These are phyloP conservation scores for Ophiostoma novo-ulmi DNA, from an alignment of 2,329 filamentous ascomycete genomes.

Conservation along the genomic window DNA sequence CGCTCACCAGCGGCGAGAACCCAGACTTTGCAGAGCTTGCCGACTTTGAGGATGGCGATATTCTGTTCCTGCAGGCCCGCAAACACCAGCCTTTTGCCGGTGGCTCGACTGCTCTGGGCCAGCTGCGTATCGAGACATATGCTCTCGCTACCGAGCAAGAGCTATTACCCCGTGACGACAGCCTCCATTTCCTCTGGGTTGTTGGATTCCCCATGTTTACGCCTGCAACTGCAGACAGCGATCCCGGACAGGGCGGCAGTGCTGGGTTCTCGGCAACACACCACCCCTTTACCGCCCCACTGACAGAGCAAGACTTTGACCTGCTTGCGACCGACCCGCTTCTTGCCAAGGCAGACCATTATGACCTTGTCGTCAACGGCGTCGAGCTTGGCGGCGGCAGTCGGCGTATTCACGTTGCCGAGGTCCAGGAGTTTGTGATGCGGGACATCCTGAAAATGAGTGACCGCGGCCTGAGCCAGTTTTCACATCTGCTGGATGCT, in stretches of 20 bases:
- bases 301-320: conserved; percentile 65
- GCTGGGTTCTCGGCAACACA: conserved; percentile 83
- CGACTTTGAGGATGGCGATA: conserved; percentile 61
- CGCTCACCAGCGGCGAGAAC: conserved; percentile 35
- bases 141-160: conserved; percentile 60
- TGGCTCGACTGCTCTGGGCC: conserved; percentile 67
- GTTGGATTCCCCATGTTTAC: conserved; percentile 91
- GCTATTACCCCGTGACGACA: conserved; percentile 45
- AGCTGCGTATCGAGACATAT: conserved; percentile 65
- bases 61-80: conserved; percentile 78
- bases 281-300: conserved; percentile 91
- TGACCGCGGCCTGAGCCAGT: conserved; percentile 67
- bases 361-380: conserved; percentile 93
- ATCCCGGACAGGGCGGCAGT: conserved; percentile 74
- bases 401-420: conserved; percentile 80
- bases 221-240: conserved; percentile 48
- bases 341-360: conserved; percentile 74
- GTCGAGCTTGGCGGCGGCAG: conserved; percentile 91
- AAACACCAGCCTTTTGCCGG: conserved; percentile 59
- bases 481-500: conserved; percentile 77
- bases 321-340: conserved; percentile 68
- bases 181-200: conserved; percentile 75
- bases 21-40: conserved; percentile 34
- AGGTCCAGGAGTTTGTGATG: conserved; percentile 80
- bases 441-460: conserved; percentile 76